A percentile compares a stretch with the other conserved stretches of the same genome.
phyloP scores from a whole-genome alignment of 768 basidiomycete genomes.

The Ramaria sp. region DNA sequence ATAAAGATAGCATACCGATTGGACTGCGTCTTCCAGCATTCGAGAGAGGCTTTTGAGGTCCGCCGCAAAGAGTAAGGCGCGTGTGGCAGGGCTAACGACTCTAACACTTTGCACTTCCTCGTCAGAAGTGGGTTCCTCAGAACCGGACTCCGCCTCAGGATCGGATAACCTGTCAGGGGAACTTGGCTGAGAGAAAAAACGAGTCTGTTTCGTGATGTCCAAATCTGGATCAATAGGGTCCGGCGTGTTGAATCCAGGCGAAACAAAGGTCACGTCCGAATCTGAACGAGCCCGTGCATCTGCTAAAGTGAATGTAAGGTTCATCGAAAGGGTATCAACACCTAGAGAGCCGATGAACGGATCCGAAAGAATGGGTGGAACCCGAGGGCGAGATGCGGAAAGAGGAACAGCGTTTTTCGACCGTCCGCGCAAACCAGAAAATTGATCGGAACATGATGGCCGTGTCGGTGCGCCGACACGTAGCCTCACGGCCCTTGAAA shows the following conservation, averaged over 20 bases:
- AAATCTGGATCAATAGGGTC: not conserved
- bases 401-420: not conserved
- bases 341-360: not conserved
- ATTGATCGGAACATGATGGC: not conserved
- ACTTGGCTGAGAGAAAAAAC: not conserved
- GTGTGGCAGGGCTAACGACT: not conserved
- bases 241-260: not conserved
- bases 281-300: not conserved
- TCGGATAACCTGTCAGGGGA: not conserved
- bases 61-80: not conserved
- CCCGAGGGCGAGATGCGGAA: not conserved
- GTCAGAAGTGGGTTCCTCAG: not conserved
- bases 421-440: not conserved
- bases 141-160: not conserved
- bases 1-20: not conserved
- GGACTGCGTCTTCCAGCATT: not conserved
- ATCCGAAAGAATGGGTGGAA: not conserved
- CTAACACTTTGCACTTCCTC: not conserved
- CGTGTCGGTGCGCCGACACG: not conserved
- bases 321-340: not conserved
- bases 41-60: not conserved
- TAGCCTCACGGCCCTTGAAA: slow-evolving; percentile 1
- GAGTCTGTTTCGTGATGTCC: not conserved
- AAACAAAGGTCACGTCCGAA: not conserved
- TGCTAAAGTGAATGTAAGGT: not conserved